Conservation (phyloP, 805 yeast genomes). For the Danielozyma ontarioensis region DNA sequence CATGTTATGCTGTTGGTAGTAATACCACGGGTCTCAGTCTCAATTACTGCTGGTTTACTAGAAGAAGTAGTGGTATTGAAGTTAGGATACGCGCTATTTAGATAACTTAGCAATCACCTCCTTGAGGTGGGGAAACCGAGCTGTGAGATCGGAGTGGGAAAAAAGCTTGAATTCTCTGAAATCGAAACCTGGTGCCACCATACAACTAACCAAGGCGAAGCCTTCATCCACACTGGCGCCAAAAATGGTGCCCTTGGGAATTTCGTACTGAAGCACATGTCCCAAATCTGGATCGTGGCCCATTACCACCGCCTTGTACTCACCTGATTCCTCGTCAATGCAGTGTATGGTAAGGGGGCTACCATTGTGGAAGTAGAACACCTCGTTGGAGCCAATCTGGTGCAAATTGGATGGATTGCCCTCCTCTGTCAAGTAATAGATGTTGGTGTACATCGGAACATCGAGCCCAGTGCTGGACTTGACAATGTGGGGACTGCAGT, state of each 20-base stretch:
- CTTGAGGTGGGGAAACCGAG: conserved; percentile 13
- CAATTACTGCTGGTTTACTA: background rate
- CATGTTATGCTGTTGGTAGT: too few species aligned
- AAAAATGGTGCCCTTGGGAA: conserved; percentile 17
- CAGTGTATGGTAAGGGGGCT: conserved; percentile 17
- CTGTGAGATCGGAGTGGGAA: conserved; percentile 9
- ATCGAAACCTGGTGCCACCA: conserved; percentile 19
- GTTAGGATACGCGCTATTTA: conserved; percentile 1
- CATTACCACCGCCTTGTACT: conserved; percentile 9
- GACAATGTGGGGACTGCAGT: conserved; percentile 6
- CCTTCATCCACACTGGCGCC: conserved; percentile 17
- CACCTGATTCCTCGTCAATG: conserved; percentile 13
- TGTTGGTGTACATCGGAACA: conserved; percentile 17
- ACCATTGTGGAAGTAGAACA: conserved; percentile 20
- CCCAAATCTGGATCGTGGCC: conserved; percentile 12
- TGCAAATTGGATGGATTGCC: conserved; percentile 17
- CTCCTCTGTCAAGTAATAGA: conserved; percentile 14
- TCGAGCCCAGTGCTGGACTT: conserved; percentile 15
- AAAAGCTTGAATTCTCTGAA: conserved; percentile 18
- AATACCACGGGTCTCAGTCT: too few species aligned
- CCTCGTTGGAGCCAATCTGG: conserved; percentile 16
- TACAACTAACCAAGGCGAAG: conserved; percentile 17
- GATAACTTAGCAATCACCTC: conserved; percentile 13
- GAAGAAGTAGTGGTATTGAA: background rate
- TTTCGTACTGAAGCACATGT: conserved; percentile 14